A percentile compares a stretch with the other conserved stretches of the same genome.
These are phyloP conservation scores for Hericium erinaceus DNA, from an alignment of 768 basidiomycete genomes.

Conservation along the genomic window DNA sequence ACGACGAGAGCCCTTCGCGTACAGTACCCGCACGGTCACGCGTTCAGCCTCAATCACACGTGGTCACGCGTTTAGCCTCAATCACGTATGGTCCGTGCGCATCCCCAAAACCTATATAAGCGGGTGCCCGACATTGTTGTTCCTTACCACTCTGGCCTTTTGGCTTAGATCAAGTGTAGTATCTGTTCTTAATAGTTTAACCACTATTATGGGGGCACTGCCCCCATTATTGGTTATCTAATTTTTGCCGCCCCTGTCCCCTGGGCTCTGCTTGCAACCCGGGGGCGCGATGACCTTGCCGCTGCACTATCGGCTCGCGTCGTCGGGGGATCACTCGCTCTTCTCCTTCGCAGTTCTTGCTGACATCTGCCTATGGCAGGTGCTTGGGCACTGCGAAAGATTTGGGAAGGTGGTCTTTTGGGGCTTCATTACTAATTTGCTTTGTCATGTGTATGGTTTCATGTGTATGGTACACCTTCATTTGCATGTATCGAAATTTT, in stretches of 20 bases:
- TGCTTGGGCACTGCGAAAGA: too few relatives aligned
- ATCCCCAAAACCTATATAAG: neutral
- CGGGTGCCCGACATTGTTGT: neutral
- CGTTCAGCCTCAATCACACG: too few relatives aligned
- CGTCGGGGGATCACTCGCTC: constrained; percentile 10
- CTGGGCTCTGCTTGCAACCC: constrained; percentile 17
- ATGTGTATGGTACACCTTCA: too few relatives aligned
- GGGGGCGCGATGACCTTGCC: constrained; percentile 13
- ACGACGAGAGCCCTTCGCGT: too few relatives aligned
- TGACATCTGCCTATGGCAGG: too few relatives aligned
- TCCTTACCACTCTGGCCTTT: constrained; percentile 84
- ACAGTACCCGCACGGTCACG: too few relatives aligned
- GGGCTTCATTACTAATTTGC: too few relatives aligned
- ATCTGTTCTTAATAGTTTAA: constrained; percentile 91
- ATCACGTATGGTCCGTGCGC: neutral
- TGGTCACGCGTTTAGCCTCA: too few relatives aligned
- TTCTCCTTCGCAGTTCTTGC: neutral
- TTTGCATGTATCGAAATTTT: too few relatives aligned
- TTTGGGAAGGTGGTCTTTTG: too few relatives aligned
- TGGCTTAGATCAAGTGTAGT: constrained; percentile 98
- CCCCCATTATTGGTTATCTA: too few relatives aligned
- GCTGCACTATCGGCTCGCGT: constrained; percentile 15
- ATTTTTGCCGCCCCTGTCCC: constrained; percentile 9
- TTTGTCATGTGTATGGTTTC: too few relatives aligned
- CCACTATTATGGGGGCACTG: constrained; percentile 9